Conservation (phyloP, 176 grass and related monocot genomes). For the Musa troglodytarum region DNA sequence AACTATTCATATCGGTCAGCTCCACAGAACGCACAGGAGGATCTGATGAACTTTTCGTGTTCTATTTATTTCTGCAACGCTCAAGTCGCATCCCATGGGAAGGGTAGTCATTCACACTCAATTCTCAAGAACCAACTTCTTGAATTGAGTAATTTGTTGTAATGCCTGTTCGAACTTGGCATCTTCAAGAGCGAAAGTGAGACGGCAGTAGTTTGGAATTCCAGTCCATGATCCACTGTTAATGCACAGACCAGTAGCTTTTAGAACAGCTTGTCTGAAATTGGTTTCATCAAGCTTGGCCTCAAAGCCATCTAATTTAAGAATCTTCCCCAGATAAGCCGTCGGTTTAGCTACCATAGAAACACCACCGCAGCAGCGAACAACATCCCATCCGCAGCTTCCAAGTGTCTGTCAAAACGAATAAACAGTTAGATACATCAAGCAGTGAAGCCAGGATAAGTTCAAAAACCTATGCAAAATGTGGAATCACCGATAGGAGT, state of each 20-base stretch:
- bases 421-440: neutral
- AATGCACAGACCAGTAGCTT: conserved; percentile 67
- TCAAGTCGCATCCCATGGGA: neutral
- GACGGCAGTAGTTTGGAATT: conserved; percentile 52
- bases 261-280: conserved; percentile 68
- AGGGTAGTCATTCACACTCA: neutral
- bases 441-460: neutral
- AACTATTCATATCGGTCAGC: no score
- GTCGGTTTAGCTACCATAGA: conserved; percentile 75
- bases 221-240: conserved; percentile 84
- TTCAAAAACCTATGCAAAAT: neutral
- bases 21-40: neutral
- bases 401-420: conserved; percentile 44
- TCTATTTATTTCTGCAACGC: conserved; percentile 8
- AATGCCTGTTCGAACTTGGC: conserved; percentile 50
- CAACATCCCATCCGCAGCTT: conserved; percentile 62
- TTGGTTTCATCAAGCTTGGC: conserved; percentile 44
- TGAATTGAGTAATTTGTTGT: conserved; percentile 48
- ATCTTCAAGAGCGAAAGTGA: conserved; percentile 73
- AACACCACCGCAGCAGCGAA: conserved; percentile 42
- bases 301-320: conserved; percentile 43
- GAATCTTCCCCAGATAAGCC: conserved; percentile 45
- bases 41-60: neutral
- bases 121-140: conserved; percentile 43
- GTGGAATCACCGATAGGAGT: neutral